These are phyloP conservation scores for Metarhizium sp. DNA, from an alignment of 2,329 filamentous ascomycete species.

Conservation along the genomic window DNA sequence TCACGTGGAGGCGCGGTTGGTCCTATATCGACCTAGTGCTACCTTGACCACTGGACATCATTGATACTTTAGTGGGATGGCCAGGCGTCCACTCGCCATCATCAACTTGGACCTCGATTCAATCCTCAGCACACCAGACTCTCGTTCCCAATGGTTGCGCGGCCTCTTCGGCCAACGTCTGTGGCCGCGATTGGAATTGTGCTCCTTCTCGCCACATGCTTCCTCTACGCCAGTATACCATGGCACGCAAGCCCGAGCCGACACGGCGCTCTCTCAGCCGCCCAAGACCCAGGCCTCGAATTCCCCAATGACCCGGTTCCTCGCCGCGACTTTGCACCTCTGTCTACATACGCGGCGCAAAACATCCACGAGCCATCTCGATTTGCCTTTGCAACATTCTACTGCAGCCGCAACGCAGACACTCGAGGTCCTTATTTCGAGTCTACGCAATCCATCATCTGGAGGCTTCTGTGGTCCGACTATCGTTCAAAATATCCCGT, in stretches of 20 bases:
- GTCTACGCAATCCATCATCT: constrained; percentile 2
- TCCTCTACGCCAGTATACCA: not conserved
- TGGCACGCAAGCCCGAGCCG: not conserved
- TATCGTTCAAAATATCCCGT: constrained; percentile 1
- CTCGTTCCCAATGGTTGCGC: not conserved
- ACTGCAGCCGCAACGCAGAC: constrained; percentile 2
- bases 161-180: not conserved
- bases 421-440: not conserved
- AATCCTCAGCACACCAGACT: too few relatives aligned
- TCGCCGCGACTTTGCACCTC: not conserved
- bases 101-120: too few relatives aligned
- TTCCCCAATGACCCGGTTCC: constrained; percentile 2
- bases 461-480: constrained; percentile 2
- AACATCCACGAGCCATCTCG: not conserved
- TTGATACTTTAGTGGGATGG: too few relatives aligned
- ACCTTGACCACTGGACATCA: too few relatives aligned
- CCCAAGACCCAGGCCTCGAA: not conserved
- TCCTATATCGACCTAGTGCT: too few relatives aligned
- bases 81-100: too few relatives aligned
- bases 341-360: constrained; percentile 1
- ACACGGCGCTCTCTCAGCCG: not conserved
- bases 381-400: constrained; percentile 1
- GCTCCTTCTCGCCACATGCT: not conserved
- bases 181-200: not conserved
- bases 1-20: too few relatives aligned